Base-by-base conservation (phyloP, 352 stramenopile species). In the Globisporangium emineosum region DNA sequence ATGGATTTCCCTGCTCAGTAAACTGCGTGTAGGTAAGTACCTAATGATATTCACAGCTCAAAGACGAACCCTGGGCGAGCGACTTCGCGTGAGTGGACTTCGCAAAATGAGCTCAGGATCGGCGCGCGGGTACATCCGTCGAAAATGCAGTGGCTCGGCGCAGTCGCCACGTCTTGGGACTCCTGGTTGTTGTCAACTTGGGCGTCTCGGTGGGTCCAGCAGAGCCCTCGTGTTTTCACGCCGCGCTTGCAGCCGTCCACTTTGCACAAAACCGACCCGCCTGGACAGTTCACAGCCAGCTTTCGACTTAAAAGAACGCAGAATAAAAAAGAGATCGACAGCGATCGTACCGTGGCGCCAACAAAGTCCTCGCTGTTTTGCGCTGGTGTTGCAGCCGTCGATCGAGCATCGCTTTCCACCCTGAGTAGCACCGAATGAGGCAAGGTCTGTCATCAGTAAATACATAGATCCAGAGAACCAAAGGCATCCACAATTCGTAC, bases 351-450 rank as follows among this genome's bases (percentile, higher is more conserved):
- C 66, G 21, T 72, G 66, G 1, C 57, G 58, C 66, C 66, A 72
- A 21, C 66, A 72, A 12, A 67, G 60, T 0, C 71, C 71, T 5
- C 37, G 21, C 49, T 74, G 54, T 54, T 76, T 71, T 21, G 72
- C 72, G 37, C 72, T 74, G 5, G 67, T 64, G 17, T 30, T 45
- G n/a, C 72, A 78, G 12, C 47, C 64, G 19, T 71, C 62, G 8
- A 69, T 32, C 1, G 70, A 71, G 50, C 73, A 80, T 7, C 66
- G 69, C 57, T 80, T 80, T 25, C 73, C 73, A 9, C 73, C 73
- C 65, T 77, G 23, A 19, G 29, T 40, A 15, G 10, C 3, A 12
- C 21, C 37, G 12, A 17, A 25, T n/a, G 25, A 32, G 29, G 29
- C 8, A 29, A 57, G 5, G 45, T n/a, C n/a, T 40, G 13, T 30